These are phyloP conservation scores for Fusarium nurragi DNA, from an alignment of 2,329 filamentous ascomycete genomes.

Conservation along the genomic window DNA sequence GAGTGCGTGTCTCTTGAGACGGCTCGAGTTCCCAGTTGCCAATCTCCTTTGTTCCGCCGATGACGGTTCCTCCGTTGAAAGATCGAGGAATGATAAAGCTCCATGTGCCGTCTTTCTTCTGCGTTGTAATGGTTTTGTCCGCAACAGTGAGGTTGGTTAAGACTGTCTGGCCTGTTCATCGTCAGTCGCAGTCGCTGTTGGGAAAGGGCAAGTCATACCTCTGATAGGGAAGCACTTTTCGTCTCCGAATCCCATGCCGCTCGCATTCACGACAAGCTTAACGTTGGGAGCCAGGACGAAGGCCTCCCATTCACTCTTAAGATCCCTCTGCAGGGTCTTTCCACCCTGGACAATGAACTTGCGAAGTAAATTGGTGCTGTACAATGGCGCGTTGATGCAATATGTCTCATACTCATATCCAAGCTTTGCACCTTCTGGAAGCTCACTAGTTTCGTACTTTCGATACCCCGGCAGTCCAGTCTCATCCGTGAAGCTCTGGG, in stretches of 20 bases:
- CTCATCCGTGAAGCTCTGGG: slow-evolving; percentile 41
- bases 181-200: accelerated
- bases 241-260: slow-evolving; percentile 49
- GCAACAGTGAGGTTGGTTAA: slow-evolving; percentile 52
- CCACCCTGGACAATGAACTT: slow-evolving; percentile 47
- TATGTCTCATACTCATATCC: slow-evolving; percentile 64
- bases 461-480: slow-evolving; percentile 45
- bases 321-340: slow-evolving; percentile 40
- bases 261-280: slow-evolving; percentile 47
- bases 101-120: slow-evolving; percentile 71
- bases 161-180: slow-evolving; percentile 46
- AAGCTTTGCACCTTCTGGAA: slow-evolving; percentile 55
- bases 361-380: slow-evolving; percentile 53
- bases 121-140: slow-evolving; percentile 62
- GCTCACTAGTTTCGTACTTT: slow-evolving; percentile 47
- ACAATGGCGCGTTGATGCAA: slow-evolving; percentile 65
- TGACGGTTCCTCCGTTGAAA: slow-evolving; percentile 69
- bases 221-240: slow-evolving; percentile 47
- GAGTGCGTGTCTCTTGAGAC: slow-evolving; percentile 56
- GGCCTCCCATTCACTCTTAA: slow-evolving; percentile 48
- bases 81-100: slow-evolving; percentile 70
- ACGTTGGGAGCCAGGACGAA: slow-evolving; percentile 40
- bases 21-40: slow-evolving; percentile 64
- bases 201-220: slow-evolving; percentile 25
- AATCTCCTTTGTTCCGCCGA: slow-evolving; percentile 72